phyloP scores from a whole-genome alignment of 1,284 basidiomycete genomes.

The Dichomitus squalens region DNA sequence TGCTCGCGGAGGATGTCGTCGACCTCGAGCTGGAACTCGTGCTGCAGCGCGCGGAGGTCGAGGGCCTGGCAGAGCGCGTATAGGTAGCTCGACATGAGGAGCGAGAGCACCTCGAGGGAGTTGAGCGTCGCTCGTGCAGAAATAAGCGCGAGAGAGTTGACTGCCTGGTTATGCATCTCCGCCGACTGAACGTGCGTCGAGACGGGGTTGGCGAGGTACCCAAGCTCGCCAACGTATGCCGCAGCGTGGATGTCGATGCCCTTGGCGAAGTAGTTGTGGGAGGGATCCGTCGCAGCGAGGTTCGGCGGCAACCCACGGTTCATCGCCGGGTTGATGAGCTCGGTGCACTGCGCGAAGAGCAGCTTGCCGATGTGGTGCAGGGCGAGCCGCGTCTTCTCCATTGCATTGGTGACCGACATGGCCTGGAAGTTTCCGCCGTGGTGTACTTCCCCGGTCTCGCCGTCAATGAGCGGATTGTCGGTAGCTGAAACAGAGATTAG shows the following conservation, averaged over 20 bases:
- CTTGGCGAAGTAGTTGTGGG: constrained; percentile 83
- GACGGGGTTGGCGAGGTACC: constrained; percentile 82
- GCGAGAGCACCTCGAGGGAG: constrained; percentile 74
- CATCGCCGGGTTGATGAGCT: constrained; percentile 81
- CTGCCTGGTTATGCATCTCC: constrained; percentile 87
- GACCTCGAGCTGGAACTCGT: constrained; percentile 59
- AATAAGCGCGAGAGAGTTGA: constrained; percentile 82
- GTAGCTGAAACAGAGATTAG: constrained; percentile 50
- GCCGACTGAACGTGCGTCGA: constrained; percentile 85
- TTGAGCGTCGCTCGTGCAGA: constrained; percentile 79
- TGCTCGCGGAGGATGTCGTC: constrained; percentile 53
- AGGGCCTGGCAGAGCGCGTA: constrained; percentile 82
- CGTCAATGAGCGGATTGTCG: constrained; percentile 76
- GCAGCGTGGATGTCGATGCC: constrained; percentile 86
- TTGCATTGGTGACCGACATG: constrained; percentile 84
- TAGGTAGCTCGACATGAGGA: constrained; percentile 75
- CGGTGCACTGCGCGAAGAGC: constrained; percentile 82
- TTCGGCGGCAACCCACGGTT: constrained; percentile 83
- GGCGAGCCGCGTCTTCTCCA: constrained; percentile 85
- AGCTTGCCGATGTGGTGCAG: constrained; percentile 85
- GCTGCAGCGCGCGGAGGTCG: constrained; percentile 74
- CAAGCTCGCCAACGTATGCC: constrained; percentile 81
- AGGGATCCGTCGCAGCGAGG: constrained; percentile 81
- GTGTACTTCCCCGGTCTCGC: constrained; percentile 66
- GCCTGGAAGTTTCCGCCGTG: constrained; percentile 91